These are phyloP conservation scores for Fusarium xylarioides DNA, from an alignment of 2,329 filamentous ascomycete genomes.

Conservation along the genomic window DNA sequence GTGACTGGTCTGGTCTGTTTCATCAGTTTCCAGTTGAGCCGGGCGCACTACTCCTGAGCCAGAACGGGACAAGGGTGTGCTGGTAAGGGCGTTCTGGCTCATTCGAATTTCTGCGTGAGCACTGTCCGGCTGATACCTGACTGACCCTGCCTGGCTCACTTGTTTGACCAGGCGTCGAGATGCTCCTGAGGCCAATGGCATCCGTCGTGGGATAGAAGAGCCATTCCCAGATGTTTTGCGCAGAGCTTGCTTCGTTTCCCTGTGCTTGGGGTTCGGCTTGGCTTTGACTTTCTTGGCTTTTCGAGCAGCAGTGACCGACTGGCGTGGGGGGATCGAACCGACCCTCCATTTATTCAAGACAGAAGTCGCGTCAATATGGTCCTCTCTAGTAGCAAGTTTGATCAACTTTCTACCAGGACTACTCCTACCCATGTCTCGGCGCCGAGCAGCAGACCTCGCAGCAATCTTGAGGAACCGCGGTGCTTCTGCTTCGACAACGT, in stretches of 20 bases:
- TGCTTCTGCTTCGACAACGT: slow-evolving; percentile 62
- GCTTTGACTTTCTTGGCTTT: slow-evolving; percentile 19
- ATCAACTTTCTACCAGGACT: slow-evolving; percentile 67
- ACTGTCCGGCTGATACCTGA: slow-evolving; percentile 38
- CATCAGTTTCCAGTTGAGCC: slow-evolving; percentile 65
- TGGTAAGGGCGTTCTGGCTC: slow-evolving; percentile 3
- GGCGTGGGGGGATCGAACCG: slow-evolving; percentile 59
- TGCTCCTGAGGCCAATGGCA: background rate
- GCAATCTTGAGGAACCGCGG: slow-evolving; percentile 70
- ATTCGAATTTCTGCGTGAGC: background rate
- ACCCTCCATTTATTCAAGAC: slow-evolving; percentile 64
- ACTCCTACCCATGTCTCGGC: slow-evolving; percentile 60
- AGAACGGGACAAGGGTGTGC: slow-evolving; percentile 6
- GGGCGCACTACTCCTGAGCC: slow-evolving; percentile 50
- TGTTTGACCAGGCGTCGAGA: slow-evolving; percentile 46
- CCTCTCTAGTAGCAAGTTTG: slow-evolving; percentile 66
- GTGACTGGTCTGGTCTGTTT: slow-evolving; percentile 46
- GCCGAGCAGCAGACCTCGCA: slow-evolving; percentile 63
- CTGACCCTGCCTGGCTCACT: slow-evolving; percentile 38
- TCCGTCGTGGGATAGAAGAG: background rate
- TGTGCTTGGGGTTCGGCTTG: slow-evolving; percentile 10
- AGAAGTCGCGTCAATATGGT: slow-evolving; percentile 66
- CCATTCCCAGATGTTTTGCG: slow-evolving; percentile 40
- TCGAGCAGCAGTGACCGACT: slow-evolving; percentile 43
- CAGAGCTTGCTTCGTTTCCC: slow-evolving; percentile 21